phyloP scores from a whole-genome alignment of 441 rosid species.

The Erodium trifolium region DNA sequence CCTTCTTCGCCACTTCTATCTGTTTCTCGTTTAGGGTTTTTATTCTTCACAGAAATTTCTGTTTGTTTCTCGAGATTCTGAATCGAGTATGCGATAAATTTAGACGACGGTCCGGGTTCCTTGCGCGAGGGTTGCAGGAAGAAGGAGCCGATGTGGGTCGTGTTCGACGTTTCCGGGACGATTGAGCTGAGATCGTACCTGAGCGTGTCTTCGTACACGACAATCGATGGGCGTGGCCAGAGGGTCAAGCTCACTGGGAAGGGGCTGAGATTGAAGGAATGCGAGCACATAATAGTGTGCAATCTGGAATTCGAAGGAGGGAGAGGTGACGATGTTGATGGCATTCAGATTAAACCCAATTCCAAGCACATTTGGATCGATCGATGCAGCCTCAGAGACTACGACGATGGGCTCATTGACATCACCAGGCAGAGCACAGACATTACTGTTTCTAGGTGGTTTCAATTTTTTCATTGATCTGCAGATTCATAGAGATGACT shows the following conservation, averaged over 20 bases:
- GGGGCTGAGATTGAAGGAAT: slow-evolving; percentile 50
- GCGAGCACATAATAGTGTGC: slow-evolving; percentile 72
- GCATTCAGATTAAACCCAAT: slow-evolving; percentile 82
- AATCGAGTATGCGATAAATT: no score
- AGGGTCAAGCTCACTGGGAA: slow-evolving; percentile 36
- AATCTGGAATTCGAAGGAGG: slow-evolving; percentile 86
- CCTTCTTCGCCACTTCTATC: slow-evolving; percentile 4
- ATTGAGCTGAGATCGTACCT: slow-evolving; percentile 51
- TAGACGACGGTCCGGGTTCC: slow-evolving; percentile 90
- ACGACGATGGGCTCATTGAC: slow-evolving; percentile 81
- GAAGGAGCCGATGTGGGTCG: slow-evolving; percentile 80
- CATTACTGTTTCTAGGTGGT: slow-evolving; percentile 48
- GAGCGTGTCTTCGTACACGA: slow-evolving; percentile 74
- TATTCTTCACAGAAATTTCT: no score
- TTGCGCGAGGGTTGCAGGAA: slow-evolving; percentile 64
- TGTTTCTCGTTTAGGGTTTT: no score
- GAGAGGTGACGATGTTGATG: slow-evolving; percentile 74
- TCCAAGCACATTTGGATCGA: slow-evolving; percentile 84
- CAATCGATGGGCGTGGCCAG: slow-evolving; percentile 87
- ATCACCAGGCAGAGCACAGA: slow-evolving; percentile 88
- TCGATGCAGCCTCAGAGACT: slow-evolving; percentile 77
- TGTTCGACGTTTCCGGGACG: slow-evolving; percentile 68
- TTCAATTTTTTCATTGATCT: no score
- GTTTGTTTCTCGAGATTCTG: no score
- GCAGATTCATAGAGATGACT: no score